Conservation (phyloP, 2,329 filamentous ascomycete genomes). For the Didymosphaeria variabile region DNA sequence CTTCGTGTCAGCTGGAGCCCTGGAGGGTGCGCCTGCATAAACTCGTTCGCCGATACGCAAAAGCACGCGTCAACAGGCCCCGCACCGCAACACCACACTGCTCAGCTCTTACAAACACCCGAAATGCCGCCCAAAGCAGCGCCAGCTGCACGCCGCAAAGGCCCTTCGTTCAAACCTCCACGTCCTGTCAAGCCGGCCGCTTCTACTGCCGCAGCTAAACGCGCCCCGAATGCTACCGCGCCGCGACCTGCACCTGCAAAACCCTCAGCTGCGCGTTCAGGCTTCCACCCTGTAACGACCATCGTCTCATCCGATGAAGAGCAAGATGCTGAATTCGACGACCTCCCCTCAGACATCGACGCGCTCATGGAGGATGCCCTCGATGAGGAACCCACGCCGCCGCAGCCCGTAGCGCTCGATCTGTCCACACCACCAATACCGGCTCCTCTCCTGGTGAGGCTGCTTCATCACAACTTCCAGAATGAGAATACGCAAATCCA, state of each 20-base stretch:
- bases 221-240: constrained; percentile 26
- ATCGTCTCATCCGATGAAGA: constrained; percentile 45
- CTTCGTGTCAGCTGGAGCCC: constrained; percentile 10
- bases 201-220: constrained; percentile 30
- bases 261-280: constrained; percentile 30
- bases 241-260: constrained; percentile 34
- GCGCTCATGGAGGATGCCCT: constrained; percentile 39
- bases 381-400: constrained; percentile 24
- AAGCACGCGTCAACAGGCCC: constrained; percentile 3
- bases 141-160: constrained; percentile 35
- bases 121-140: constrained; percentile 41
- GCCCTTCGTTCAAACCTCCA: constrained; percentile 49
- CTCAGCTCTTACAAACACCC: not conserved
- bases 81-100: constrained; percentile 8
- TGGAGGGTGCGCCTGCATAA: not conserved
- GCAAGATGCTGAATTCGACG: constrained; percentile 33
- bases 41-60: not conserved
- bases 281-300: constrained; percentile 34
- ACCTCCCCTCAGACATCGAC: constrained; percentile 31
- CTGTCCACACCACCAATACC: constrained; percentile 65
- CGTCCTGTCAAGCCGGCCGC: constrained; percentile 41
- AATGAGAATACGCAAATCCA: constrained; percentile 53
- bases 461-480: constrained; percentile 82
- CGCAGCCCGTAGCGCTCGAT: constrained; percentile 22
- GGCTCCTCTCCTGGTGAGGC: constrained; percentile 74